A percentile compares a stretch with the other conserved stretches of the same genome.
phyloP scores from a whole-genome alignment of 2,329 filamentous ascomycete genomes.

The Dactylellina cionopaga region DNA sequence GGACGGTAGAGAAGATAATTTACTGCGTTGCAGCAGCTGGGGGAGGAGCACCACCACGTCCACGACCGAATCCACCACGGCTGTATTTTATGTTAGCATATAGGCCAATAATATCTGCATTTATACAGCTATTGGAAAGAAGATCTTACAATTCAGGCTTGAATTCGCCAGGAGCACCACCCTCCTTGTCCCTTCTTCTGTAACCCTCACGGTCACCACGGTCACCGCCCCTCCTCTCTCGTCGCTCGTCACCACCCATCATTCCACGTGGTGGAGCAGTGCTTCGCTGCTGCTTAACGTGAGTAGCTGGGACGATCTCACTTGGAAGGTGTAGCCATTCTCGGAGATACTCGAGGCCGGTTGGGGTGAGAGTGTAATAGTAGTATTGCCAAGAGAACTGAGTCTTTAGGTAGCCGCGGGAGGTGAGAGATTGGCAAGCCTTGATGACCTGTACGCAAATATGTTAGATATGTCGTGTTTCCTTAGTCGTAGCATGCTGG shows the following conservation, averaged over 20 bases:
- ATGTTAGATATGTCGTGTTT: conserved; percentile 45
- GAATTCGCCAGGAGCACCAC: conserved; percentile 89
- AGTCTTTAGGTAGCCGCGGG: conserved; percentile 98
- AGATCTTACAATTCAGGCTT: conserved; percentile 89
- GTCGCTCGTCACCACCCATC: conserved; percentile 80
- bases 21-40: conserved; percentile 60
- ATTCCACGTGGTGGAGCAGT: conserved; percentile 98
- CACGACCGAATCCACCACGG: conserved; percentile 90
- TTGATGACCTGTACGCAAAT: conserved; percentile 77
- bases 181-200: conserved; percentile 90
- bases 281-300: conserved; percentile 99
- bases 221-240: conserved; percentile 71
- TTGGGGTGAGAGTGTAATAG: conserved; percentile 99
- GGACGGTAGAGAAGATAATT: conserved; percentile 47
- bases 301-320: conserved; percentile 98
- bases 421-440: conserved; percentile 97
- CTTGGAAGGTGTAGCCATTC: conserved; percentile 99
- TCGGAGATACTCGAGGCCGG: conserved; percentile 99
- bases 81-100: conserved; percentile 62
- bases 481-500: background rate
- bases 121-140: conserved; percentile 40
- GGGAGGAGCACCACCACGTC: conserved; percentile 75
- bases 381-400: conserved; percentile 99
- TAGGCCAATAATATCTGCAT: conserved; percentile 56
- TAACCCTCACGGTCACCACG: conserved; percentile 89